These are phyloP conservation scores for Podospora pseudoanserina DNA, from an alignment of 495 filamentous ascomycete genomes.

Conservation along the genomic window DNA sequence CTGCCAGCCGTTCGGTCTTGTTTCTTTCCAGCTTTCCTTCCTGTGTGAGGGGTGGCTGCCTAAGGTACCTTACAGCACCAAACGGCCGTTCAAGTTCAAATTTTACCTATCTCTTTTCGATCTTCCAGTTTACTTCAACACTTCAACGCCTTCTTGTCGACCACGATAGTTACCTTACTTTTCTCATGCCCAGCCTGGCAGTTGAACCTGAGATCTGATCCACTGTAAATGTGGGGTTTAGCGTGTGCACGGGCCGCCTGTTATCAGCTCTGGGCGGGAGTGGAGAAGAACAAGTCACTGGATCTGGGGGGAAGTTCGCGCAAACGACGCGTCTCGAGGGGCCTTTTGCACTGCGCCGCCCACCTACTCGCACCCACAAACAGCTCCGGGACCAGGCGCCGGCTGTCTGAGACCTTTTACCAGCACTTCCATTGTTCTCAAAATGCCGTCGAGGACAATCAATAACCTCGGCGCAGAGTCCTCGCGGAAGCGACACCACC, in stretches of 20 bases:
- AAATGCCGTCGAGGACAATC: conserved; percentile 24
- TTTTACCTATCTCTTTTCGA: not conserved
- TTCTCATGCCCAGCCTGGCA: not conserved
- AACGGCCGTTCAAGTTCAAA: not conserved
- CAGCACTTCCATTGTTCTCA: not conserved
- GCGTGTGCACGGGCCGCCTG: not conserved
- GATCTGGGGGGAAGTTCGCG: conserved; percentile 2
- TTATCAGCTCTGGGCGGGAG: not conserved
- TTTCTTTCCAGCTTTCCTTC: too few species aligned
- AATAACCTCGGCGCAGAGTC: conserved; percentile 24
- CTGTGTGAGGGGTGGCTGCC: not conserved
- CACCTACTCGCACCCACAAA: not conserved
- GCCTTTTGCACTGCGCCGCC: not conserved
- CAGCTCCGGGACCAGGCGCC: not conserved
- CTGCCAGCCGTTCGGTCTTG: too few species aligned
- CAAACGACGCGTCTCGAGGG: not conserved
- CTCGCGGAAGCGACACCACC: conserved; percentile 36
- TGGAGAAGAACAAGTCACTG: not conserved
- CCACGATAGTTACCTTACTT: not conserved
- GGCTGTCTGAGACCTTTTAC: not conserved
- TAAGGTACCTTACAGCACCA: not conserved
- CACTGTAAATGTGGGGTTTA: not conserved
- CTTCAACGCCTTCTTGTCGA: not conserved
- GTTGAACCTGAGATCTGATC: not conserved
- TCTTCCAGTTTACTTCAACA: not conserved